These are phyloP conservation scores for Phytophthora brassicae DNA, from an alignment of 352 stramenopile genomes.

Conservation along the genomic window DNA sequence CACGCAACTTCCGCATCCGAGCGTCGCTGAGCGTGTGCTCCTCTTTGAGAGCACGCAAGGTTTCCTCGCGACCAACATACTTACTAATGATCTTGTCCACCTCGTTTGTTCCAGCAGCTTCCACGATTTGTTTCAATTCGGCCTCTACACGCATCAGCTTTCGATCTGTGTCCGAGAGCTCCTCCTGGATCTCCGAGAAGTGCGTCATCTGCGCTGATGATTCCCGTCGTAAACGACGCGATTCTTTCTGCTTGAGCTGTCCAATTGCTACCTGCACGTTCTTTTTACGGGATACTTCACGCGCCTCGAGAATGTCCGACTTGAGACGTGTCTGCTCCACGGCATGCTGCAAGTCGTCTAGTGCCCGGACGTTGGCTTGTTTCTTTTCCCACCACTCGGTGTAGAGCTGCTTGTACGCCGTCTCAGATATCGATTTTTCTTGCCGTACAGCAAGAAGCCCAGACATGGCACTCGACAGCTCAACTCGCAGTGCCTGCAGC, in stretches of 20 bases:
- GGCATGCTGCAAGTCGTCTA: constrained; percentile 77
- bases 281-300: constrained; percentile 73
- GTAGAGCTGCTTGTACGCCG: constrained; percentile 64
- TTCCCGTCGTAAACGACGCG: constrained; percentile 68
- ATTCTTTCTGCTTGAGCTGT: constrained; percentile 74
- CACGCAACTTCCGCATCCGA: constrained; percentile 72
- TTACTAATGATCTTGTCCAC: constrained; percentile 85
- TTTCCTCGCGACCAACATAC: constrained; percentile 70
- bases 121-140: constrained; percentile 76
- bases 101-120: constrained; percentile 75
- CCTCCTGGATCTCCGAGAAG: constrained; percentile 80
- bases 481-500: constrained; percentile 52
- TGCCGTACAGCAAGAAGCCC: constrained; percentile 59
- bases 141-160: constrained; percentile 68
- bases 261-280: constrained; percentile 70
- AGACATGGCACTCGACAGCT: constrained; percentile 53
- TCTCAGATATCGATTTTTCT: constrained; percentile 73
- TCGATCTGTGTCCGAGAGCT: constrained; percentile 69
- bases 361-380: constrained; percentile 66
- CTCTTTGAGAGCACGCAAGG: constrained; percentile 70
- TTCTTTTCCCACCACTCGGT: constrained; percentile 72
- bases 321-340: constrained; percentile 76
- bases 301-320: constrained; percentile 75
- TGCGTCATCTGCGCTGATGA: constrained; percentile 74
- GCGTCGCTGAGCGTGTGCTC: constrained; percentile 74